Percentiles rank a stretch among this genome's conserved stretches.
Evolutionary conservation across 768 basidiomycete genomes (phyloP).

Genomic region (Suillus plorans): DNA sequence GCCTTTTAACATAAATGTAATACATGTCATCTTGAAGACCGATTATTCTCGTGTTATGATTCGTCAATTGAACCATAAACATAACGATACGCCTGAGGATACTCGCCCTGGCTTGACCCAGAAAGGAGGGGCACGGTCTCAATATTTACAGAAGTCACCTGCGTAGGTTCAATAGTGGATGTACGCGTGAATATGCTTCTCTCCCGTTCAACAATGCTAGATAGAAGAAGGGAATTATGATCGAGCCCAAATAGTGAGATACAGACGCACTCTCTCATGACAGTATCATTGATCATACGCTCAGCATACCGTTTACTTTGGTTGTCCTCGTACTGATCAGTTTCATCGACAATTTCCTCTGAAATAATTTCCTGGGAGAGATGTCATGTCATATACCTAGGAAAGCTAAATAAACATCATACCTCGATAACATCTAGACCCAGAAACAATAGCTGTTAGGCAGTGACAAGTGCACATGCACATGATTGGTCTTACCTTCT

Average conservation of each 20-base stretch:
- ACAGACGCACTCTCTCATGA: slow-evolving; percentile 71
- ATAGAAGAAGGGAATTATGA: background rate
- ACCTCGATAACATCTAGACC: slow-evolving; percentile 74
- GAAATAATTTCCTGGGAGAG: slow-evolving; percentile 83
- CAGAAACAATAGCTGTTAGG: background rate
- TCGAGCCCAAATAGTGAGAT: background rate
- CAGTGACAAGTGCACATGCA: slow-evolving; percentile 5
- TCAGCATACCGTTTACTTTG: slow-evolving; percentile 73
- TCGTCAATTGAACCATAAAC: background rate
- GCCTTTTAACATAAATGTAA: background rate
- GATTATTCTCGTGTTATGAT: background rate
- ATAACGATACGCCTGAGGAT: background rate
- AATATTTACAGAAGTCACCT: background rate
- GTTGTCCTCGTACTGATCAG: slow-evolving; percentile 88
- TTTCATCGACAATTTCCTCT: slow-evolving; percentile 95
- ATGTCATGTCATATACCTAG: background rate
- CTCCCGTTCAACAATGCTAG: slow-evolving; percentile 59
- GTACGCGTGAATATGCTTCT: slow-evolving; percentile 30
- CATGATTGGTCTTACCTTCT: slow-evolving; percentile 52
- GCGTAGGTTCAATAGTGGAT: slow-evolving; percentile 33
- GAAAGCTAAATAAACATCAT: slow-evolving; percentile 9
- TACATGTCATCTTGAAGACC: background rate
- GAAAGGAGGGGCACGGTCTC: background rate
- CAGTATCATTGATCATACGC: slow-evolving; percentile 65
- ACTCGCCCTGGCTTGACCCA: background rate